Evolutionary conservation across 371 early-diverging fungal genomes (phyloP).

Genomic region (Mucor sp.): DNA sequence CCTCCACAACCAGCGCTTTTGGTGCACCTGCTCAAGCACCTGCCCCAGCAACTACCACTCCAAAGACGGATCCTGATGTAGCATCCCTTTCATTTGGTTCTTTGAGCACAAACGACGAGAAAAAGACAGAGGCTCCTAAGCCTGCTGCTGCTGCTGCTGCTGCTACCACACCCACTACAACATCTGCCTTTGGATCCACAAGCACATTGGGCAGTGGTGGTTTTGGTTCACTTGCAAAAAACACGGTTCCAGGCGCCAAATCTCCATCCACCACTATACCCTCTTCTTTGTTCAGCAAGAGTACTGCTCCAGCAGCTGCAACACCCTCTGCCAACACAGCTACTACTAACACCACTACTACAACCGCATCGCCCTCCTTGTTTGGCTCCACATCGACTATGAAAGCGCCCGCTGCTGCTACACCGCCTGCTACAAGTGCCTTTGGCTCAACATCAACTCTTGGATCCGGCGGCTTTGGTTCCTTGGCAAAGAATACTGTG

Average conservation of each 20-base stretch:
- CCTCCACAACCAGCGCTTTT: background rate
- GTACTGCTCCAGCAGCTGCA: slow-evolving; percentile 7
- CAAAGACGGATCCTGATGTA: background rate
- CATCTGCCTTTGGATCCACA: slow-evolving; percentile 19
- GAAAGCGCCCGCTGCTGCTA: background rate
- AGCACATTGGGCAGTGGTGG: slow-evolving; percentile 11
- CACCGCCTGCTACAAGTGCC: slow-evolving; percentile 3
- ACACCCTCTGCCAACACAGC: background rate
- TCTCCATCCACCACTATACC: slow-evolving; percentile 11
- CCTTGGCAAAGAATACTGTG: slow-evolving; percentile 18
- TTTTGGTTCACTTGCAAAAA: slow-evolving; percentile 14
- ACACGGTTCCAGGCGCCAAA: slow-evolving; percentile 5
- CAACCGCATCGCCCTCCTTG: slow-evolving; percentile 1
- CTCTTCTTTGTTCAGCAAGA: slow-evolving; percentile 7
- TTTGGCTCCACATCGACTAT: background rate
- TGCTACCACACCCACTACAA: background rate
- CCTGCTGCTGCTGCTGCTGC: background rate
- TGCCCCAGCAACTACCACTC: background rate
- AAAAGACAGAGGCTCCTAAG: background rate
- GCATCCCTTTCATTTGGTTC: background rate
- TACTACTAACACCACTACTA: background rate
- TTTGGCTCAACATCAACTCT: slow-evolving; percentile 23
- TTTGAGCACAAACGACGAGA: background rate
- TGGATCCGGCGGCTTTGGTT: slow-evolving; percentile 20
- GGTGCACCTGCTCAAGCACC: background rate